These are phyloP conservation scores for Novymonas esmeraldas DNA, from an alignment of 208 protist genomes.

Conservation along the genomic window DNA sequence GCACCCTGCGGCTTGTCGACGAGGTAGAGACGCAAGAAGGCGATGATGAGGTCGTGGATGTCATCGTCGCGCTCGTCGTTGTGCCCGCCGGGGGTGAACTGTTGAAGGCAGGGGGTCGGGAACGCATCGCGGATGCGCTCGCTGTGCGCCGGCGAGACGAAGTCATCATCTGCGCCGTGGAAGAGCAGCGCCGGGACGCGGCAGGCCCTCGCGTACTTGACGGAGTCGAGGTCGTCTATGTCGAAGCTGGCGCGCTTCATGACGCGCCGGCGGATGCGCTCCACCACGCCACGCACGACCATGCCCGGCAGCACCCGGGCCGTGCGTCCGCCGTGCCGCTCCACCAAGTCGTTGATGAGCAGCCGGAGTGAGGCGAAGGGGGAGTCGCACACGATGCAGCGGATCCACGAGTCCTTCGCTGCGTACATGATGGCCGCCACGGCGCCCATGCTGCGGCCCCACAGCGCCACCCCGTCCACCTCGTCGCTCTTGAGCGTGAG, in stretches of 20 bases:
- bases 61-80: conserved; percentile 88
- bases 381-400: conserved; percentile 93
- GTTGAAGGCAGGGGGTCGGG: conserved; percentile 62
- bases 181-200: conserved; percentile 89
- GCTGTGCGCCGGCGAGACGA: conserved; percentile 88
- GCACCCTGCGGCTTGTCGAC: conserved; percentile 60
- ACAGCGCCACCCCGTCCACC: conserved; percentile 85
- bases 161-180: conserved; percentile 92
- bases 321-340: conserved; percentile 39
- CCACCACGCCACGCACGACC: conserved; percentile 79
- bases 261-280: conserved; percentile 88
- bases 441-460: conserved; percentile 96
- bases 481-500: conserved; percentile 53
- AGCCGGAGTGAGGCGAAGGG: conserved; percentile 90
- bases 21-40: conserved; percentile 86
- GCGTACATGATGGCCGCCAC: conserved; percentile 96
- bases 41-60: conserved; percentile 72
- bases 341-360: conserved; percentile 86
- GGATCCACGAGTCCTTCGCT: conserved; percentile 86
- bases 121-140: conserved; percentile 65
- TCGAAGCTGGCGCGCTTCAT: conserved; percentile 91
- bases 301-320: conserved; percentile 71
- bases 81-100: conserved; percentile 90
- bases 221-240: conserved; percentile 90
- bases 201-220: conserved; percentile 85